These are phyloP conservation scores for Penicillium diatomitis DNA, from an alignment of 495 filamentous ascomycete genomes.

Conservation along the genomic window DNA sequence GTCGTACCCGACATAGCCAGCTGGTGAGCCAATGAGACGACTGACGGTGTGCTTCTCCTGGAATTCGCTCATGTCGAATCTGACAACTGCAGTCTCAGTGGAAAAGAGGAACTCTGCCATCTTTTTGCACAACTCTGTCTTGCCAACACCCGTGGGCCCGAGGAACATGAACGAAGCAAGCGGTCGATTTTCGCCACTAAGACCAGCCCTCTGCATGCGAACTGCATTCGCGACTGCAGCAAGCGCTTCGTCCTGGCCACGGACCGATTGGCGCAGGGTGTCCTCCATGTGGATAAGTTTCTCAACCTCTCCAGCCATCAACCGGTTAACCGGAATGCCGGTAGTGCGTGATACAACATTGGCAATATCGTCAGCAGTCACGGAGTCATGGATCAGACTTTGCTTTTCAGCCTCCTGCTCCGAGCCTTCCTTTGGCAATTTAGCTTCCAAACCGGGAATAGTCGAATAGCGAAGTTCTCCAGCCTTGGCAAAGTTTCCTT, in stretches of 20 bases:
- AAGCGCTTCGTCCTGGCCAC: slow-evolving; percentile 90
- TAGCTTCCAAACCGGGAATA: slow-evolving; percentile 71
- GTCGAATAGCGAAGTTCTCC: slow-evolving; percentile 79
- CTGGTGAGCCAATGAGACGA: slow-evolving; percentile 82
- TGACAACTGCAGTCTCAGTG: slow-evolving; percentile 77
- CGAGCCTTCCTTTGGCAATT: slow-evolving; percentile 66
- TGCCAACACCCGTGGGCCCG: slow-evolving; percentile 92
- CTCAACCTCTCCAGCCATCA: slow-evolving; percentile 87
- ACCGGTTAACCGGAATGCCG: slow-evolving; percentile 82
- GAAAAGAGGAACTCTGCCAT: slow-evolving; percentile 89
- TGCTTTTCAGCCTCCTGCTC: slow-evolving; percentile 35
- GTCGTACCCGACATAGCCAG: slow-evolving; percentile 94
- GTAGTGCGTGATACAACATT: slow-evolving; percentile 83
- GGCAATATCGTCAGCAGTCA: slow-evolving; percentile 88
- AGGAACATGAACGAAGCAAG: slow-evolving; percentile 96
- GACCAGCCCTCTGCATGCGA: slow-evolving; percentile 83
- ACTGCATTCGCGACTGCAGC: slow-evolving; percentile 88
- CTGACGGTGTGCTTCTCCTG: slow-evolving; percentile 96
- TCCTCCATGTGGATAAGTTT: slow-evolving; percentile 95
- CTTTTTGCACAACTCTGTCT: slow-evolving; percentile 95
- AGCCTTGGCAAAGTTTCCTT: slow-evolving; percentile 84
- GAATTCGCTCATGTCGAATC: slow-evolving; percentile 98
- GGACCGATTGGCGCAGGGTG: slow-evolving; percentile 69
- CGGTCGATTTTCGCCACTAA: slow-evolving; percentile 84
- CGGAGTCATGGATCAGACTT: slow-evolving; percentile 78